Evolutionary conservation across 2,329 filamentous ascomycete genomes (phyloP).

Genomic region (Phoma sp.): DNA sequence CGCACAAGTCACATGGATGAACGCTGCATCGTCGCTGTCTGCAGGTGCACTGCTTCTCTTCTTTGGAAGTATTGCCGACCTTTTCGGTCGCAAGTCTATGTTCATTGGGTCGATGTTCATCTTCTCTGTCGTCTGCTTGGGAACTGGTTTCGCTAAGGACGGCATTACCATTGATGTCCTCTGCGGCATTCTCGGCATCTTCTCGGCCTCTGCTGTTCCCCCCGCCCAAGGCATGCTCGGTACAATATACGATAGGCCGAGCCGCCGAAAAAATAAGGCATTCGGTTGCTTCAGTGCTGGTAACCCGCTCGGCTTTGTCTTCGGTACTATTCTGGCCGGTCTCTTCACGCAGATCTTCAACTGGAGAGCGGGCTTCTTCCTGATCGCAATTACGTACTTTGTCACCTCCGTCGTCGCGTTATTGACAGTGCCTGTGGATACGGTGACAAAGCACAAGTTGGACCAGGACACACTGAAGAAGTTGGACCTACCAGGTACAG

Average conservation of each 20-base stretch:
- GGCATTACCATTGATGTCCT: conserved; percentile 68
- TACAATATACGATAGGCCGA: conserved; percentile 67
- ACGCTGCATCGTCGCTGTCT: conserved; percentile 67
- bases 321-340: conserved; percentile 67
- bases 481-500: conserved; percentile 68
- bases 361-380: conserved; percentile 70
- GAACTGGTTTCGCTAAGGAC: conserved; percentile 66
- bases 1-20: conserved; percentile 73
- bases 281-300: conserved; percentile 70
- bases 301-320: conserved; percentile 65
- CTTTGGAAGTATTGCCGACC: conserved; percentile 70
- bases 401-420: conserved; percentile 64
- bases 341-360: conserved; percentile 67
- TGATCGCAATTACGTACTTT: conserved; percentile 70
- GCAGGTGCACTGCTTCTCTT: conserved; percentile 71
- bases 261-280: conserved; percentile 68
- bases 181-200: conserved; percentile 64
- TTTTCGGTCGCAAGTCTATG: conserved; percentile 69
- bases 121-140: conserved; percentile 64
- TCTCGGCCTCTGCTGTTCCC: conserved; percentile 68
- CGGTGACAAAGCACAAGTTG: conserved; percentile 54
- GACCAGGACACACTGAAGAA: conserved; percentile 60
- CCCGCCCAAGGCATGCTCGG: conserved; percentile 71
- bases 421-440: conserved; percentile 68
- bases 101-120: conserved; percentile 67